phyloP scores from a whole-genome alignment of 164 flowering plant species.

The Vitis cinerea region DNA sequence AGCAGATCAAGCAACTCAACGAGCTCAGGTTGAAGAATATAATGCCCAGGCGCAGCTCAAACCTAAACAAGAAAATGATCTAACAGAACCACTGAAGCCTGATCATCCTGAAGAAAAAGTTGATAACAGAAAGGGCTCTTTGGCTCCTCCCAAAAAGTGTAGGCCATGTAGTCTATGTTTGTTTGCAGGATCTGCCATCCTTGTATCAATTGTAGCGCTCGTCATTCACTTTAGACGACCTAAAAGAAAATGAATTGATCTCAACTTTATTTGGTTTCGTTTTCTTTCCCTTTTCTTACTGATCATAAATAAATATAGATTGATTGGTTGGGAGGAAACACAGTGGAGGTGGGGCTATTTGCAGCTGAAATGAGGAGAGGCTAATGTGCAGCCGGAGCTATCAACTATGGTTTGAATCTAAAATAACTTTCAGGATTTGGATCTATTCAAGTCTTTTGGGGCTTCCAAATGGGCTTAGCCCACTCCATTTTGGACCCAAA shows the following conservation, averaged over 20 bases:
- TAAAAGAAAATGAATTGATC: slow-evolving; percentile 8
- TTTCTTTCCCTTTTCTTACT: too few species aligned
- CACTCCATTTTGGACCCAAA: too few species aligned
- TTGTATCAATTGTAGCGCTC: slow-evolving; percentile 32
- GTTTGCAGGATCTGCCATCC: slow-evolving; percentile 38
- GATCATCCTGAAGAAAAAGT: not conserved
- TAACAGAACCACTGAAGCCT: too few species aligned
- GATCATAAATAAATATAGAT: not conserved
- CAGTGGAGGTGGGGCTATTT: slow-evolving; percentile 43
- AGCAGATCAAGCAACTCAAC: not conserved
- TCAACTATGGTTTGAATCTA: too few species aligned
- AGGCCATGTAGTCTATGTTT: slow-evolving; percentile 16
- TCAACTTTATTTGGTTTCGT: too few species aligned
- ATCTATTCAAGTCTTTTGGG: too few species aligned
- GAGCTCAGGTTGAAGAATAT: not conserved
- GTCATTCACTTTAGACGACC: slow-evolving; percentile 22
- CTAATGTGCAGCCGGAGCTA: too few species aligned
- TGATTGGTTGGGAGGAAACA: slow-evolving; percentile 20
- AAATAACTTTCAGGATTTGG: too few species aligned
- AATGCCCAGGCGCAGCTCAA: too few species aligned
- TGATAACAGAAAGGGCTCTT: not conserved
- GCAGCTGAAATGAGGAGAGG: slow-evolving; percentile 22
- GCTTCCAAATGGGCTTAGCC: too few species aligned
- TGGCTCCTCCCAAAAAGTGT: not conserved
- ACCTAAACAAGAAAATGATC: slow-evolving; percentile 5